These are phyloP conservation scores for Firmiana major DNA, from an alignment of 345 rosid genomes.

Conservation along the genomic window DNA sequence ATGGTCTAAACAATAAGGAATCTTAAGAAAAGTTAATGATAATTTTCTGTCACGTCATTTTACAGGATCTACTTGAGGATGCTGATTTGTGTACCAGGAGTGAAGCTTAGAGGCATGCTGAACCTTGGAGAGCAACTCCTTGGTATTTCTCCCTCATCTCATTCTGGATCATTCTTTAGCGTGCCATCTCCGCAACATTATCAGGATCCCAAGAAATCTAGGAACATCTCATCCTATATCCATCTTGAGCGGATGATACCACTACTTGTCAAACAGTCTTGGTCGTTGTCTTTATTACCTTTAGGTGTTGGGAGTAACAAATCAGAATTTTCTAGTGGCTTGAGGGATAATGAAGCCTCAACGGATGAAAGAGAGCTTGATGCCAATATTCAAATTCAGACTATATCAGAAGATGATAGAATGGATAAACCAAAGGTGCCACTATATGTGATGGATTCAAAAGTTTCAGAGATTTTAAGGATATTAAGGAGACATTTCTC, in stretches of 20 bases:
- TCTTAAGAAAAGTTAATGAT: neutral
- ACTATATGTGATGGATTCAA: slow-evolving; percentile 83
- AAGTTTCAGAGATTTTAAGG: slow-evolving; percentile 61
- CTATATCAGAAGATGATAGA: slow-evolving; percentile 40
- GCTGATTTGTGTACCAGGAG: slow-evolving; percentile 82
- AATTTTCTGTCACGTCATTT: slow-evolving; percentile 21
- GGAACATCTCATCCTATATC: slow-evolving; percentile 55
- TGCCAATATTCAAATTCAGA: slow-evolving; percentile 30
- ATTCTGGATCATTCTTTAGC: slow-evolving; percentile 60
- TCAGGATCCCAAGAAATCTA: slow-evolving; percentile 58
- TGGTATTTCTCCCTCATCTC: slow-evolving; percentile 63
- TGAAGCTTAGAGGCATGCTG: slow-evolving; percentile 61
- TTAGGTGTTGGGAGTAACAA: slow-evolving; percentile 41
- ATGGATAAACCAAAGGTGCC: slow-evolving; percentile 42
- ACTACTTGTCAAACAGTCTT: slow-evolving; percentile 75
- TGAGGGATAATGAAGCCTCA: slow-evolving; percentile 40
- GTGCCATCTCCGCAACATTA: slow-evolving; percentile 56
- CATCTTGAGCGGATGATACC: slow-evolving; percentile 62
- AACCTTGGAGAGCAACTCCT: slow-evolving; percentile 62
- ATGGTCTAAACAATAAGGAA: neutral
- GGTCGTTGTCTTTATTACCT: slow-evolving; percentile 75
- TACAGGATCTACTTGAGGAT: slow-evolving; percentile 88
- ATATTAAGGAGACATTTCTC: slow-evolving; percentile 78
- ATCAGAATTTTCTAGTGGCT: slow-evolving; percentile 37
- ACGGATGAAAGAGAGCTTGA: slow-evolving; percentile 43